Evolutionary conservation across 2,329 filamentous ascomycete species (phyloP).

Genomic region (Colletotrichum australisinense): DNA sequence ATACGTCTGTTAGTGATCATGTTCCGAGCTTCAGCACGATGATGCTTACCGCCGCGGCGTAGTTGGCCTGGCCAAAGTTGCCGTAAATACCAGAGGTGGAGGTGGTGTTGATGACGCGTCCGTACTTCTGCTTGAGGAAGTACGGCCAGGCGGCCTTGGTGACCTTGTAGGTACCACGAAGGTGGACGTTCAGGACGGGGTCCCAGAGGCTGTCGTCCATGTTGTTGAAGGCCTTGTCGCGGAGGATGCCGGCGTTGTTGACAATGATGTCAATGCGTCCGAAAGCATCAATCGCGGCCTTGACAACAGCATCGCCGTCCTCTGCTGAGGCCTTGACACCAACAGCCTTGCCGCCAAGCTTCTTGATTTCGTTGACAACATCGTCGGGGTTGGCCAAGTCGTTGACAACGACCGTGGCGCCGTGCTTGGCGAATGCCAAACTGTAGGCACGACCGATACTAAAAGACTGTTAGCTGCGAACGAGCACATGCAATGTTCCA

Average conservation of each 20-base stretch:
- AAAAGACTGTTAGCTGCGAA: constrained; percentile 30
- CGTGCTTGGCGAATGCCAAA: constrained; percentile 86
- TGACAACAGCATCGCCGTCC: constrained; percentile 90
- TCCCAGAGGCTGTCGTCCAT: constrained; percentile 97
- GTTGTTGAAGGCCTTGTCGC: constrained; percentile 97
- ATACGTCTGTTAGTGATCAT: constrained; percentile 36
- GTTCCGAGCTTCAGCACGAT: not conserved
- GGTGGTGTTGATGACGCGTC: constrained; percentile 95
- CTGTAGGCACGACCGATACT: constrained; percentile 92
- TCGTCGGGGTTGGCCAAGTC: constrained; percentile 93
- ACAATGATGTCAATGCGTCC: constrained; percentile 94
- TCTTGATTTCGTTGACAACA: constrained; percentile 92
- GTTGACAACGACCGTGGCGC: constrained; percentile 91
- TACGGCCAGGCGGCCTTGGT: constrained; percentile 98
- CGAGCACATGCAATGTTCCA: constrained; percentile 1
- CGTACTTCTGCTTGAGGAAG: constrained; percentile 98
- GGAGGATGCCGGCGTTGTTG: constrained; percentile 98
- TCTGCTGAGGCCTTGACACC: constrained; percentile 95
- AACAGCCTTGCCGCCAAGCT: constrained; percentile 87
- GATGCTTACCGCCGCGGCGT: constrained; percentile 80
- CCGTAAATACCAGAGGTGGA: constrained; percentile 98
- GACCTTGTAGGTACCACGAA: constrained; percentile 94
- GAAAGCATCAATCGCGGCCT: constrained; percentile 92
- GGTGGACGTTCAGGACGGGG: constrained; percentile 90
- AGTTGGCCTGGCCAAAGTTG: constrained; percentile 99